Conservation (phyloP, 192 early-diverging fungal genomes). For the Coemansia nantahalensis region DNA sequence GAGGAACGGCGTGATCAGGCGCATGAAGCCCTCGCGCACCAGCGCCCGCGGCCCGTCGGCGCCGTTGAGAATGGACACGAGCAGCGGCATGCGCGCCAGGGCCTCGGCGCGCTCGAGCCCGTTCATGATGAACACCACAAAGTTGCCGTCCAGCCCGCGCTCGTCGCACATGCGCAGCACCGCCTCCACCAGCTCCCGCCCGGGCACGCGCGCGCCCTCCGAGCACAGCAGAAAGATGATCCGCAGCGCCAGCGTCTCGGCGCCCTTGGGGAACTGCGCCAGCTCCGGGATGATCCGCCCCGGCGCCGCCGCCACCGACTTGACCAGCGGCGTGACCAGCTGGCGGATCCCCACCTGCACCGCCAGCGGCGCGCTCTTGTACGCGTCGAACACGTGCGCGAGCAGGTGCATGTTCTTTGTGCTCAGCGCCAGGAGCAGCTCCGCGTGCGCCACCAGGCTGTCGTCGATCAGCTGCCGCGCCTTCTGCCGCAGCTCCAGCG, state of each 20-base stretch:
- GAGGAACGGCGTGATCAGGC: slow-evolving; percentile 27
- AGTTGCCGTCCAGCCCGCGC: slow-evolving; percentile 26
- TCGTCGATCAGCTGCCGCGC: slow-evolving; percentile 20
- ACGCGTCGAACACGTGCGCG: slow-evolving; percentile 22
- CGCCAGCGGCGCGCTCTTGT: slow-evolving; percentile 1
- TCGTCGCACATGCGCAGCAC: slow-evolving; percentile 28
- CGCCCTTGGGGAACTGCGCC: slow-evolving; percentile 23
- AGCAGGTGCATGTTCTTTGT: slow-evolving; percentile 41
- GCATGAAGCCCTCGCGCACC: slow-evolving; percentile 24
- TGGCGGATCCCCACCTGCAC: slow-evolving; percentile 24
- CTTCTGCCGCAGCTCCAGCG: slow-evolving; percentile 12
- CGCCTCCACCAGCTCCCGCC: slow-evolving; percentile 32
- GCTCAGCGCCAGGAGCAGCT: slow-evolving; percentile 45
- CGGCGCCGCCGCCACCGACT: slow-evolving; percentile 17
- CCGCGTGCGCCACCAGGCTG: slow-evolving; percentile 19
- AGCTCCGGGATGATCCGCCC: slow-evolving; percentile 30
- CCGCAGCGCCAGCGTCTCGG: slow-evolving; percentile 32
- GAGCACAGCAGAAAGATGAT: slow-evolving; percentile 21
- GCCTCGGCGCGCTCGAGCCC: slow-evolving; percentile 26
- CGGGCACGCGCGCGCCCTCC: slow-evolving; percentile 18
- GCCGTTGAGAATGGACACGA: slow-evolving; percentile 24
- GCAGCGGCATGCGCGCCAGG: slow-evolving; percentile 6
- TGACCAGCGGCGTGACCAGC: slow-evolving; percentile 37
- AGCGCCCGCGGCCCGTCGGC: slow-evolving; percentile 6
- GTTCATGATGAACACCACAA: slow-evolving; percentile 24